These are phyloP conservation scores for Heliocybe sulcata DNA, from an alignment of 1,284 basidiomycete species.

Conservation along the genomic window DNA sequence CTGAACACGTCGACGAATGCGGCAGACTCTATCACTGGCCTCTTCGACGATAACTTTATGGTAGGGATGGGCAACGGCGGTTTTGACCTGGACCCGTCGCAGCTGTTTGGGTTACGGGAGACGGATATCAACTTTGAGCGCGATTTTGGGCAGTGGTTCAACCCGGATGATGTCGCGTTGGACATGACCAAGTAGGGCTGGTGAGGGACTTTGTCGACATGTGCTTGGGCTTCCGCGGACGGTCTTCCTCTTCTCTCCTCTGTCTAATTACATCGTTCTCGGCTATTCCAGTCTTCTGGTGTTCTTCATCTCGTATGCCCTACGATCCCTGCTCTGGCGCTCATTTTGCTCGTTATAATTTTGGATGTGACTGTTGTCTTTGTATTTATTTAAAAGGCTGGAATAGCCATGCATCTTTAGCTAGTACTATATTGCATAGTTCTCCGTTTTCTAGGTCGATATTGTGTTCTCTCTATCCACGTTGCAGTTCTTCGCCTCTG, in stretches of 20 bases:
- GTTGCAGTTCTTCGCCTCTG: background rate
- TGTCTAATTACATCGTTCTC: background rate
- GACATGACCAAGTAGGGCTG: background rate
- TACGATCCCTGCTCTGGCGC: background rate
- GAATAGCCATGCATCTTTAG: background rate
- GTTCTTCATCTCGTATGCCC: background rate
- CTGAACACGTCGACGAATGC: constrained; percentile 13
- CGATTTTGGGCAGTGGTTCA: constrained; percentile 67
- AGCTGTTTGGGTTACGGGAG: constrained; percentile 32
- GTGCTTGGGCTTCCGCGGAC: background rate
- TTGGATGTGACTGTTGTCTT: background rate
- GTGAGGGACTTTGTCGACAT: background rate
- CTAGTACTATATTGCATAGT: background rate
- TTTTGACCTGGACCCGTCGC: constrained; percentile 33
- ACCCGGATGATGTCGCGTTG: constrained; percentile 31
- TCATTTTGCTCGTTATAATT: background rate
- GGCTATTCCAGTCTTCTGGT: background rate
- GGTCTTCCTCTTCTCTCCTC: background rate
- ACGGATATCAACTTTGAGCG: constrained; percentile 54
- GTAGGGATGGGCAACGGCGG: constrained; percentile 11
- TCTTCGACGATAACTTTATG: constrained; percentile 32
- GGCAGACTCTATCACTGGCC: constrained; percentile 15
- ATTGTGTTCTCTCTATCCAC: too few relatives aligned
- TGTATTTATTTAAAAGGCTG: background rate
- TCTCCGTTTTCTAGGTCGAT: background rate